phyloP scores from a whole-genome alignment of 164 flowering plant genomes.

The Annona squamosa region DNA sequence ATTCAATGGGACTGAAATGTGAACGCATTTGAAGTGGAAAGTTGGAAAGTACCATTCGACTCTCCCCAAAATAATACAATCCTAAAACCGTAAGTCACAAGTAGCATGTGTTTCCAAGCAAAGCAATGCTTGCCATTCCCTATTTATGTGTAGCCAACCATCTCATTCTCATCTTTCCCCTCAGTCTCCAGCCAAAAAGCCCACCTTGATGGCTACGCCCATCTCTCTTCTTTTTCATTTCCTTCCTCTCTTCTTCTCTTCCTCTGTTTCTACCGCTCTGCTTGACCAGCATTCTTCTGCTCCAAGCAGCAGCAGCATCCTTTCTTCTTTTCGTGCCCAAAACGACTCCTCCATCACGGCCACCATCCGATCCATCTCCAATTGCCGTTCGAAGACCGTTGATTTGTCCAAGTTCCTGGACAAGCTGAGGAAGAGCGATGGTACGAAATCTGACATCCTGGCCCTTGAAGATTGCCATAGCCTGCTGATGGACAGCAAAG shows the following conservation, averaged over 20 bases:
- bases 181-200: not conserved
- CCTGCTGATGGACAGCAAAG: constrained; percentile 52
- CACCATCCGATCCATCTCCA: not conserved
- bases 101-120: not conserved
- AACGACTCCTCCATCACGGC: not conserved
- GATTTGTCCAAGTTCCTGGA: not conserved
- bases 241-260: not conserved
- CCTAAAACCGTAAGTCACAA: not conserved
- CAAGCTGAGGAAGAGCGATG: constrained; percentile 19
- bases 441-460: constrained; percentile 29
- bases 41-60: not conserved
- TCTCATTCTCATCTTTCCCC: not conserved
- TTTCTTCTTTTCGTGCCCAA: not conserved
- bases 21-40: not conserved
- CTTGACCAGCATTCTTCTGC: not conserved
- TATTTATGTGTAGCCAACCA: not conserved
- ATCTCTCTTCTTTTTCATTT: not conserved
- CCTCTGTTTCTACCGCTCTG: not conserved
- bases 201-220: not conserved
- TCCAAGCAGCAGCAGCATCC: too few species aligned
- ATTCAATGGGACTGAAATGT: not conserved
- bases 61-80: not conserved
- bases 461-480: constrained; percentile 66
- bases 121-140: not conserved
- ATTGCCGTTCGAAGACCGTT: not conserved